Evolutionary conservation across 139 green algal species (phyloP), one percentile per base, ranked within the genome.

Genomic region (Coccomyxa sp.): DNA sequence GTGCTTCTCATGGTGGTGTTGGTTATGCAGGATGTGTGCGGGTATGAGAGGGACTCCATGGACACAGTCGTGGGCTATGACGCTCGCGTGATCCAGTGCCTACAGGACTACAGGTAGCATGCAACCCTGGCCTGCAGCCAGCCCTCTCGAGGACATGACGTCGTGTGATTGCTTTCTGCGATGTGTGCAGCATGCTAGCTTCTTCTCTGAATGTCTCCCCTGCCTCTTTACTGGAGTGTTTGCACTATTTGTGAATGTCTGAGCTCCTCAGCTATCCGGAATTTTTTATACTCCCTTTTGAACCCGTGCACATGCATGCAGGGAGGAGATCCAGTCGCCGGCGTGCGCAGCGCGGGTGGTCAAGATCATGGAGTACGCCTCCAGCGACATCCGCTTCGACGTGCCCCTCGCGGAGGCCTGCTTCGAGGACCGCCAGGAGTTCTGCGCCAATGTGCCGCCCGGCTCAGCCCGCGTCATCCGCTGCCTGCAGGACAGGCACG

Each of bases 341-440:
- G 36, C n/a, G 37, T 86, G 84, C 79, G 31, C 50, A 40, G 14
- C 54, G 36, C 79, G 78, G 33, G 79, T 86, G 35, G 64, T 76
- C 41, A 79, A 78, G 54, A 70, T 81, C 68, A 75, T 81, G 75
- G 55, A 72, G 81, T 77, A 89, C n/a, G 90, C 89, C 0, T 86
- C 91, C 0, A 74, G 92, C 73, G 94, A 98, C 87, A 94, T 98
- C 70, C 93, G 94, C 18, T 96, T 98, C 54, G 87, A 97, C 58
- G 84, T 89, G 10, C 86, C 88, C 0, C 82, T 98, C 31, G 89
- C 89, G 0, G 83, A 93, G 33, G 88, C 88, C 2, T 96, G 93
- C 87, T 86, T 80, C 41, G 75, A 84, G 18, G 81, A 84, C 75
- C 76, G 81, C 34, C 33, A 50, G 38, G 38, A 76, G 39, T 78